Base-by-base conservation (phyloP, 768 basidiomycete species). In the Kwoniella pini region DNA sequence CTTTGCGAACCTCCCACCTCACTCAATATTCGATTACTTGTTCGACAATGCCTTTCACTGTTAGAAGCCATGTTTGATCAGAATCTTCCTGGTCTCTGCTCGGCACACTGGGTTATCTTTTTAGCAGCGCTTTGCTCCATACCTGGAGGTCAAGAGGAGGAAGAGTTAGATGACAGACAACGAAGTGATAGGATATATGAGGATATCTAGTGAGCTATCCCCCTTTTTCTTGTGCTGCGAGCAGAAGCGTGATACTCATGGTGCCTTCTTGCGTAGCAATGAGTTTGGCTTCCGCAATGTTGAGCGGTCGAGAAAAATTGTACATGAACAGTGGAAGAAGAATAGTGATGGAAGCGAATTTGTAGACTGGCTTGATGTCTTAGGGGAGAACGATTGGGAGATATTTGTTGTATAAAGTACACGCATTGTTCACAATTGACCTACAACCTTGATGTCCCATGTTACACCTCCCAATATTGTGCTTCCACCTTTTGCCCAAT, bases 281-380 rank as follows among this genome's bases (percentile, higher is more conserved):
- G 65, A 63, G 22, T 55, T 70, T 17, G 67, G 56, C 0, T 71
- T 71, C 36, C 44, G 53, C 9, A 74, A 74, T 42, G 57, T 63
- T 6, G 55, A 65, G 15, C 39, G 70, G 42, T 67, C 65, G 2
- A 57, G 63, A 22, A 67, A 67, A 52, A 63, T 74, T 24, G 65
- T 69, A 1, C 40, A 67, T 13, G 65, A 71, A n/a, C 61, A 71
- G 24, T 74, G 72, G 72, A 31, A 28, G 33, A 26, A 57, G 43
- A 71, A 71, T 21, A 30, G 57, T 12, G 62, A 50, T 22, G 72
- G 70, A 13, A 45, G 40, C 22, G 31, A 62, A 10, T 62, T 59
- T 31, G 63, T 74, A n/a, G 70, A 74, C 54, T 74, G 72, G 72
- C 51, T 74, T 11, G 72, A 71, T 36, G 55, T 74, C 5, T 24